Conservation (phyloP, 768 basidiomycete species). For the Cystobasidium onofrii region DNA sequence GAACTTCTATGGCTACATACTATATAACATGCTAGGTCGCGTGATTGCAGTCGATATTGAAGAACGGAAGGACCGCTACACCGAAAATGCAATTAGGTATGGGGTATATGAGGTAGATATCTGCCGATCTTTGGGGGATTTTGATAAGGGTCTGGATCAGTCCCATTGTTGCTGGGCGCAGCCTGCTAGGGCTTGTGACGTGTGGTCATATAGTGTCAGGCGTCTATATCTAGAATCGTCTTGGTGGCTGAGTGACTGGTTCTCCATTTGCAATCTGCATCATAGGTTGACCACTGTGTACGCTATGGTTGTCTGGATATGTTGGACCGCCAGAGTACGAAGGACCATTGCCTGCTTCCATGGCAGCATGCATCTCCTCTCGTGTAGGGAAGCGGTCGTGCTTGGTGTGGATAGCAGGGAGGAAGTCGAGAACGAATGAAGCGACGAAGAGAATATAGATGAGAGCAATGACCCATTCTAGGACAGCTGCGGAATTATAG, state of each 20-base stretch:
- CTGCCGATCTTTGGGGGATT: too few relatives aligned
- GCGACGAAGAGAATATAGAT: slow-evolving; percentile 66
- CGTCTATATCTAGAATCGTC: neutral
- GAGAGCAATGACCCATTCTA: slow-evolving; percentile 68
- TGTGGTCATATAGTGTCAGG: too few relatives aligned
- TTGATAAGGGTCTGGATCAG: too few relatives aligned
- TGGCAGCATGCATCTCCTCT: slow-evolving; percentile 11
- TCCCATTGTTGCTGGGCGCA: too few relatives aligned
- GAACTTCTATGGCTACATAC: too few relatives aligned
- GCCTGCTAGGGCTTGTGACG: too few relatives aligned
- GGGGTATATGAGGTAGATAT: too few relatives aligned
- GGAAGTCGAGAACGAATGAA: slow-evolving; percentile 60
- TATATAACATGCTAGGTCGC: too few relatives aligned
- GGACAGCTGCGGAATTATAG: slow-evolving; percentile 49
- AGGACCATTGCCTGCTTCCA: slow-evolving; percentile 3
- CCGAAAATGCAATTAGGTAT: too few relatives aligned
- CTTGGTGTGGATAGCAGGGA: slow-evolving; percentile 22
- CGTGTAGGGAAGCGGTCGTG: slow-evolving; percentile 28
- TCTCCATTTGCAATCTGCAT: neutral
- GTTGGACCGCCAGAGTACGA: slow-evolving; percentile 7
- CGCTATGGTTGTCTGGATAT: neutral
- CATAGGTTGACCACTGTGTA: neutral
- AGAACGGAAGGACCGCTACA: too few relatives aligned
- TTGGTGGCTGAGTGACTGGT: neutral
- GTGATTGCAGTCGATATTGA: too few relatives aligned